A percentile compares a stretch with the other conserved stretches of the same genome.
phyloP scores from a whole-genome alignment of 441 rosid species.

The Aquilaria agallochum region DNA sequence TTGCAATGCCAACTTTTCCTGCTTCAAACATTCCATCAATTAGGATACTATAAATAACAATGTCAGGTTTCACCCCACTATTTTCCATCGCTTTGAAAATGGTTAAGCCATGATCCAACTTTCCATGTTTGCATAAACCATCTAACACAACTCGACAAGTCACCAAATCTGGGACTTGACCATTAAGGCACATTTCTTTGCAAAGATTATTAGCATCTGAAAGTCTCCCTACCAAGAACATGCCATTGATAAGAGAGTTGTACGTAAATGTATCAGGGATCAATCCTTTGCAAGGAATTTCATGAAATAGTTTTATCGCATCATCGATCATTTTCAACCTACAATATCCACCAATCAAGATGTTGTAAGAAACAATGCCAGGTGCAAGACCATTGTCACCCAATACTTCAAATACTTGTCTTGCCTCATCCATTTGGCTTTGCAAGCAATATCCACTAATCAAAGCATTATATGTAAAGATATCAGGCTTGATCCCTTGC shows the following conservation, averaged over 20 bases:
- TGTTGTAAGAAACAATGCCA: slow-evolving; percentile 19
- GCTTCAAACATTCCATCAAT: slow-evolving; percentile 4
- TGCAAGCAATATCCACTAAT: slow-evolving; percentile 21
- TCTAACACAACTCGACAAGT: slow-evolving; percentile 14
- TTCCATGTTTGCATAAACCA: slow-evolving; percentile 17
- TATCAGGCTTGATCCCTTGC: slow-evolving; percentile 12
- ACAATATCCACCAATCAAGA: slow-evolving; percentile 1
- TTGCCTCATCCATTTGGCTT: slow-evolving; percentile 19
- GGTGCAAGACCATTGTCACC: slow-evolving; percentile 15
- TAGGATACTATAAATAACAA: slow-evolving; percentile 6
- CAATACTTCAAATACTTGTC: slow-evolving; percentile 13
- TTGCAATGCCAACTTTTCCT: neutral
- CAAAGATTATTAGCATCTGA: slow-evolving; percentile 9
- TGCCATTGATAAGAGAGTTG: slow-evolving; percentile 14
- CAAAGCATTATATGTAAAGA: slow-evolving; percentile 15
- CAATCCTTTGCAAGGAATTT: slow-evolving; percentile 23
- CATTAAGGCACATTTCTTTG: slow-evolving; percentile 9
- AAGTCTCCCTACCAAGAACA: slow-evolving; percentile 15
- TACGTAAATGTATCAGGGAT: slow-evolving; percentile 19
- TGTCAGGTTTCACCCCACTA: neutral
- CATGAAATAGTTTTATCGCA: slow-evolving; percentile 17
- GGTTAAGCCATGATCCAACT: no score
- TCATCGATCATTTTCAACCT: slow-evolving; percentile 18
- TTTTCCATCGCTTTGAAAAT: neutral
- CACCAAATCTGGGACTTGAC: slow-evolving; percentile 7